A percentile compares a stretch with the other conserved stretches of the same genome.
These are phyloP conservation scores for Magnolia kwangsiensis DNA, from an alignment of 164 flowering plant species.

Conservation along the genomic window DNA sequence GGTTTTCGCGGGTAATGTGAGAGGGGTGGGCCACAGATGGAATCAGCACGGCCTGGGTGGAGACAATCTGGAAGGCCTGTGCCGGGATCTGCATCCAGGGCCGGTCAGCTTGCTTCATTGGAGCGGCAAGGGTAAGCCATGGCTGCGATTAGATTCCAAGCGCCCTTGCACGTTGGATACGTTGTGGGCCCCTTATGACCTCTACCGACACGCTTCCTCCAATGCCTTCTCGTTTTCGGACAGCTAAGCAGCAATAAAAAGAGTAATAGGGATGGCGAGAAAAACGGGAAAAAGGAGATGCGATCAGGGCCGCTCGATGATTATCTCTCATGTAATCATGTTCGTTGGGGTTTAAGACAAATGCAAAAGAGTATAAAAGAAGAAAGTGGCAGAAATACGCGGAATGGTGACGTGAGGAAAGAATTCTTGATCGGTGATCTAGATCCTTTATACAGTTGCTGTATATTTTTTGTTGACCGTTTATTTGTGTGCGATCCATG, in stretches of 20 bases:
- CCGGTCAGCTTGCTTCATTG: slow-evolving; percentile 24
- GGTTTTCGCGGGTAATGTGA: slow-evolving; percentile 22
- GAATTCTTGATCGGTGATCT: too few species aligned
- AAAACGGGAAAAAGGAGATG: too few species aligned
- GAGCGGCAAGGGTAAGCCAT: slow-evolving; percentile 28
- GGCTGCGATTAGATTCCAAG: slow-evolving; percentile 14
- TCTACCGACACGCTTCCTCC: slow-evolving; percentile 7
- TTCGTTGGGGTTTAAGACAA: too few species aligned
- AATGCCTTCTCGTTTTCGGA: slow-evolving; percentile 1
- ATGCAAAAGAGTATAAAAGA: too few species aligned
- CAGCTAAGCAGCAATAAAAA: background rate
- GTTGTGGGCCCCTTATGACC: slow-evolving; percentile 23
- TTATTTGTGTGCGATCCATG: too few species aligned
- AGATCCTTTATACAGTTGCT: too few species aligned
- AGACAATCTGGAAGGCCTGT: slow-evolving; percentile 17
- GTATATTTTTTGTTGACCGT: too few species aligned
- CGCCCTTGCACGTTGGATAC: slow-evolving; percentile 22
- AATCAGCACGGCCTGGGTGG: slow-evolving; percentile 25
- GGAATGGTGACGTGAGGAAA: too few species aligned
- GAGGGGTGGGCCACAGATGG: slow-evolving; percentile 22
- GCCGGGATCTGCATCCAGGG: slow-evolving; percentile 20
- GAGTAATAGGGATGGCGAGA: background rate
- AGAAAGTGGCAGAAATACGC: too few species aligned
- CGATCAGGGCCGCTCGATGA: too few species aligned
- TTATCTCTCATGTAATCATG: too few species aligned